Conservation (phyloP, 2,329 filamentous ascomycete species). For the Aaosphaeria pasadenensis region DNA sequence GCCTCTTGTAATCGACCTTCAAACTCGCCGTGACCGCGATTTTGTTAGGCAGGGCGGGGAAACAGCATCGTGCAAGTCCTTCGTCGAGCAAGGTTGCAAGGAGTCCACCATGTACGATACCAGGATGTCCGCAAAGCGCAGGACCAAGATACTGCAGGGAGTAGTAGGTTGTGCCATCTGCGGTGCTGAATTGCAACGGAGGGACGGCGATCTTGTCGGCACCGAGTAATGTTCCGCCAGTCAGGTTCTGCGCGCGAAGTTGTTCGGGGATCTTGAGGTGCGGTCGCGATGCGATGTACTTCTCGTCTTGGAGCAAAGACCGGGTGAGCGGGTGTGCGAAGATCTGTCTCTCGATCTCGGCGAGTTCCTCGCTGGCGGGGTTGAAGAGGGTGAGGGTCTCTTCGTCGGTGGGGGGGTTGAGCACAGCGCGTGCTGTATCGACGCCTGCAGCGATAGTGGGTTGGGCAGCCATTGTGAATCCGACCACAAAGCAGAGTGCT, state of each 20-base stretch:
- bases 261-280: constrained; percentile 78
- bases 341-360: constrained; percentile 69
- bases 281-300: constrained; percentile 73
- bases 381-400: constrained; percentile 69
- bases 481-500: constrained; percentile 41
- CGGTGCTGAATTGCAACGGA: constrained; percentile 66
- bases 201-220: constrained; percentile 75
- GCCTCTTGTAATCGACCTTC: constrained; percentile 76
- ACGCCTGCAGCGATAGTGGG: constrained; percentile 53
- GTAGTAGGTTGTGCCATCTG: constrained; percentile 55
- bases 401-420: constrained; percentile 62
- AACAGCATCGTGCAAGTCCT: constrained; percentile 82
- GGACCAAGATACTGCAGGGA: constrained; percentile 74
- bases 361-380: constrained; percentile 50
- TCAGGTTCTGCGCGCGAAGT: constrained; percentile 73
- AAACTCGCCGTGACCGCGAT: constrained; percentile 84
- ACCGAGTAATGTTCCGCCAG: constrained; percentile 74
- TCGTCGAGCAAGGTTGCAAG: constrained; percentile 93
- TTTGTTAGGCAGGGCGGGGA: constrained; percentile 81
- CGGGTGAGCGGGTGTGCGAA: constrained; percentile 70
- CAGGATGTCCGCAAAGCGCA: constrained; percentile 83
- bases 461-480: constrained; percentile 57
- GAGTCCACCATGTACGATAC: constrained; percentile 85
- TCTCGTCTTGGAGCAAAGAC: constrained; percentile 64
- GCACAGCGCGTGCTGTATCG: constrained; percentile 47